Conservation (phyloP, 2,329 filamentous ascomycete species). For the Xylariaceae sp. region DNA sequence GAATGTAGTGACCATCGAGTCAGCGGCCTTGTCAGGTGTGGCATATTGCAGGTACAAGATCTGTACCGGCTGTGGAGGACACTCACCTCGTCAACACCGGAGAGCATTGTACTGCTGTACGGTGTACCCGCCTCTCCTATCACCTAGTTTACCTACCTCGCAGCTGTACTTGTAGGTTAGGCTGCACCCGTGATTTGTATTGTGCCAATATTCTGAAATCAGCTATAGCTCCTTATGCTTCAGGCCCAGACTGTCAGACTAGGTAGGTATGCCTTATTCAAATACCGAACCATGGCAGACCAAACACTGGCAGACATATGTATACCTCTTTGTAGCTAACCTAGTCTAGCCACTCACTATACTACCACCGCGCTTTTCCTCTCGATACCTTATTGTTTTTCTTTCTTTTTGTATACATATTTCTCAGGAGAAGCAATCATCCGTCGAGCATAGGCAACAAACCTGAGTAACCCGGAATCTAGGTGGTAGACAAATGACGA, state of each 20-base stretch:
- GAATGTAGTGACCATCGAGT: slow-evolving; percentile 26
- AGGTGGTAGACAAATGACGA: too few species aligned
- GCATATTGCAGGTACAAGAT: slow-evolving; percentile 18
- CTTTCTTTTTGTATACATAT: too few species aligned
- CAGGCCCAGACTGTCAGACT: slow-evolving; percentile 14
- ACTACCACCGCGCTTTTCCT: slow-evolving; percentile 5
- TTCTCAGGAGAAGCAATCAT: too few species aligned
- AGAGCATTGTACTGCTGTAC: slow-evolving; percentile 12
- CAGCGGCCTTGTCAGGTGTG: slow-evolving; percentile 22
- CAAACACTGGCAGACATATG: slow-evolving; percentile 17
- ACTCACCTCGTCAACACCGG: slow-evolving; percentile 7
- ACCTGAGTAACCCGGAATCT: too few species aligned
- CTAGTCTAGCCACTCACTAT: not conserved
- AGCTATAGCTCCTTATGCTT: slow-evolving; percentile 15
- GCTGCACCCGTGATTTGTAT: slow-evolving; percentile 16
- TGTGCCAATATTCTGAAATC: slow-evolving; percentile 12
- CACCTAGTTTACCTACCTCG: too few species aligned
- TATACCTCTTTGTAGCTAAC: slow-evolving; percentile 16
- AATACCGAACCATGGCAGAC: slow-evolving; percentile 18
- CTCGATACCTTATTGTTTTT: slow-evolving; percentile 10
- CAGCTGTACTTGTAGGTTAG: too few species aligned
- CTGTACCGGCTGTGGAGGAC: slow-evolving; percentile 13
- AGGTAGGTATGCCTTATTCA: slow-evolving; percentile 14
- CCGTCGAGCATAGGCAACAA: too few species aligned
- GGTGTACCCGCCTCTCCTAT: too few species aligned